Evolutionary conservation across 108 stramenopile species (phyloP), one percentile per base, ranked within the genome.

Genomic region (Pseudonitzschia pungens): DNA sequence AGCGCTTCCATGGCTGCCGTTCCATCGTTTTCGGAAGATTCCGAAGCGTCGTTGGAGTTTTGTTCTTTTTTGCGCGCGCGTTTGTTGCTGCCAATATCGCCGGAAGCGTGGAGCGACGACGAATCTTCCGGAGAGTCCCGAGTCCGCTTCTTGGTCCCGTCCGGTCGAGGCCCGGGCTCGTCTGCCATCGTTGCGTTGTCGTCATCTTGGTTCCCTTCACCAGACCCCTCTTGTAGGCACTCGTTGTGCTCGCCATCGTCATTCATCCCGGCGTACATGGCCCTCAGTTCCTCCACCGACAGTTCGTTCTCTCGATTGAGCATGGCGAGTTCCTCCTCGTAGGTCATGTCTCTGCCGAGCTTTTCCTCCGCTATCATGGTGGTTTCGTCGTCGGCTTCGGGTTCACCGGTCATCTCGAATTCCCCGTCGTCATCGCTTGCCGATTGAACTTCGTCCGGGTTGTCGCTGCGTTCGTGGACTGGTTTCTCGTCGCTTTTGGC

Each of bases 361-460:
- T 69, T 74, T 80, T 89, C 87, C 79, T 93, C 89, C 8, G 86
- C 87, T 55, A 81, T 84, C 29, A 90, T 82, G 0, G 92, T 93
- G 28, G 87, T 88, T 73, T 89, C 92, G 65, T 90, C 92, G 65
- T 93, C 92, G 10, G 77, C 64, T 28, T 36, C 75, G 21, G 69
- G 72, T 20, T n/a, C 40, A 2, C 72, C 57, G 44, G 80, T 71
- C 22, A 69, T 50, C 33, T 81, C 72, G 26, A 85, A 82, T 45
- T 77, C 84, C 18, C 75, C 74, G 33, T 82, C 81, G 44, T 65
- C 65, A 27, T 77, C 77, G 31, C 58, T 59, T 15, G 58, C 58
- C n/a, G 65, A 66, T 4, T 8, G 4, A 12, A 33, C 32, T 15
- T 20, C 65, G 36, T 11, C 15, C 2, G 42, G 42, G 65, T 27